These are phyloP conservation scores for Dactylellina sp. DNA, from an alignment of 2,329 filamentous ascomycete genomes.

Conservation along the genomic window DNA sequence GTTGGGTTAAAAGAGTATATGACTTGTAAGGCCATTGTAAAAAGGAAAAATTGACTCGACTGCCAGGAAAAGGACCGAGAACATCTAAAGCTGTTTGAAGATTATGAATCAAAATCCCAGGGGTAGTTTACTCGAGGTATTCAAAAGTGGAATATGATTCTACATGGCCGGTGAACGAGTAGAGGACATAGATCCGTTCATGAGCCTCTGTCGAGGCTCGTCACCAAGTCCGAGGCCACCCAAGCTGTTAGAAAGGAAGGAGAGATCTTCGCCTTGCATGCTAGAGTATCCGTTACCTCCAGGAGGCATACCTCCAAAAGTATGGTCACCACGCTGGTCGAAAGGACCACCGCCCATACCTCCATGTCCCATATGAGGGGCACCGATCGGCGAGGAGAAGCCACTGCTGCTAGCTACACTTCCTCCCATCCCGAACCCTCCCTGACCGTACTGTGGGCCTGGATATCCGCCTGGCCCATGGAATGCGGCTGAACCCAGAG, in stretches of 20 bases:
- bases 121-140: no score
- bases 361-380: slow-evolving; percentile 53
- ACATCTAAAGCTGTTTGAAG: background rate
- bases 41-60: background rate
- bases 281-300: slow-evolving; percentile 45
- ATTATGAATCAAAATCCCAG: no score
- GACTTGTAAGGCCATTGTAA: slow-evolving; percentile 1
- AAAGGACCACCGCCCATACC: slow-evolving; percentile 43
- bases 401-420: slow-evolving; percentile 53
- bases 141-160: background rate
- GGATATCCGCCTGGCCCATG: slow-evolving; percentile 66
- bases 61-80: background rate
- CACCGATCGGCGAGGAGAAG: slow-evolving; percentile 53
- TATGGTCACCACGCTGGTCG: slow-evolving; percentile 48
- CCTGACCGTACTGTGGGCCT: slow-evolving; percentile 46
- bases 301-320: slow-evolving; percentile 45
- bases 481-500: slow-evolving; percentile 73
- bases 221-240: slow-evolving; percentile 48
- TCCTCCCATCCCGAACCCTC: slow-evolving; percentile 53
- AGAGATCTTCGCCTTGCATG: slow-evolving; percentile 47
- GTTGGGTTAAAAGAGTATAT: background rate
- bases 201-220: slow-evolving; percentile 51
- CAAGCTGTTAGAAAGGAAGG: slow-evolving; percentile 52
- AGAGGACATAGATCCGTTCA: slow-evolving; percentile 52
- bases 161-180: slow-evolving; percentile 55